A percentile compares a stretch with the other conserved stretches of the same genome.
Evolutionary conservation across 2,329 filamentous ascomycete species (phyloP).

Genomic region (Septoria petroselini): DNA sequence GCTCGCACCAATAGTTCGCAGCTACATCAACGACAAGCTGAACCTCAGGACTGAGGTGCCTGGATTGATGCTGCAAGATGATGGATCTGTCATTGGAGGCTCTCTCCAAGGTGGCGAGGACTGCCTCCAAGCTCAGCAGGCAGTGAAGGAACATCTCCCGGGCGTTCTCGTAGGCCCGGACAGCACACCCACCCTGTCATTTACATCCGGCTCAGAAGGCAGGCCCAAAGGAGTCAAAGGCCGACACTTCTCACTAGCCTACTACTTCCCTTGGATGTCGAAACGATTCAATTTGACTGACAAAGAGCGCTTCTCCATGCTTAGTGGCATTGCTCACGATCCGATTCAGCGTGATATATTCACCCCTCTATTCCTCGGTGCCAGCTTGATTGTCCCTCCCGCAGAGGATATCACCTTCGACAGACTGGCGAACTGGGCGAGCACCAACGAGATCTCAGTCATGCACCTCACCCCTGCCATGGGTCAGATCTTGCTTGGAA

Average conservation of each 20-base stretch:
- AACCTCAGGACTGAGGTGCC: conserved; percentile 71
- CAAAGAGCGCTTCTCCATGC: conserved; percentile 73
- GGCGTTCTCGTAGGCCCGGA: conserved; percentile 82
- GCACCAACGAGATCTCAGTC: conserved; percentile 67
- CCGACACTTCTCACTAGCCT: conserved; percentile 78
- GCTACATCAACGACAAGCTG: conserved; percentile 71
- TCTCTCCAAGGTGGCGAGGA: conserved; percentile 60
- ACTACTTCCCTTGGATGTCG: conserved; percentile 94
- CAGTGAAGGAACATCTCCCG: conserved; percentile 57
- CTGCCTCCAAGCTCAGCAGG: conserved; percentile 57
- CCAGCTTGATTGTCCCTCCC: conserved; percentile 72
- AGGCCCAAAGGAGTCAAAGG: conserved; percentile 82
- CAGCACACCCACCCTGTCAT: conserved; percentile 67
- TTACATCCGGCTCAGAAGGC: conserved; percentile 67
- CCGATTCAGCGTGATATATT: conserved; percentile 73
- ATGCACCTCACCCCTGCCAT: conserved; percentile 93
- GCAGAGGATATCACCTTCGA: conserved; percentile 85
- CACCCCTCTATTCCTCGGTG: conserved; percentile 83
- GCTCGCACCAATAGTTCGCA: conserved; percentile 57
- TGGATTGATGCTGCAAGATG: conserved; percentile 65
- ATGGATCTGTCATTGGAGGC: conserved; percentile 71
- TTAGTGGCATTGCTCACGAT: conserved; percentile 77
- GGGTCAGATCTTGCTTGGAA: conserved; percentile 89
- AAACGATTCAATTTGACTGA: conserved; percentile 71
- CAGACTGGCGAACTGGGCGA: conserved; percentile 83